A percentile compares a stretch with the other conserved stretches of the same genome.
Conservation (phyloP, 1,284 basidiomycete species). For the Pyrrhoderma lamaoense region DNA sequence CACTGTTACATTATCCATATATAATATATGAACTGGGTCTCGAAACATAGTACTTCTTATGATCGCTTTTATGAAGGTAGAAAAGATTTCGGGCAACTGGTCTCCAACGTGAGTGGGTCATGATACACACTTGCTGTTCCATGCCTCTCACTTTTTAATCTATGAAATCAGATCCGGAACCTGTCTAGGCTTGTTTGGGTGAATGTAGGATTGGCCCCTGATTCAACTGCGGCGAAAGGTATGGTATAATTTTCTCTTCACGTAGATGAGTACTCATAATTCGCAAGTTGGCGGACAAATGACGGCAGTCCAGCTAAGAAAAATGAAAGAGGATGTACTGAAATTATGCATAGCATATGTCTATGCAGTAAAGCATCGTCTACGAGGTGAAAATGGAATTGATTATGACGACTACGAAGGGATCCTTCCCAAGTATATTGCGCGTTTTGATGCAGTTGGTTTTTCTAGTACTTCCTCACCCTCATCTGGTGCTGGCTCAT, state of each 20-base stretch:
- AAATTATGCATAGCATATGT: constrained; percentile 64
- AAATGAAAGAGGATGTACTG: constrained; percentile 65
- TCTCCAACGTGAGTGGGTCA: constrained; percentile 43
- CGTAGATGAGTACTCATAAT: no score
- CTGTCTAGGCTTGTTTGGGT: constrained; percentile 72
- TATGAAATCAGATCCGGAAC: constrained; percentile 45
- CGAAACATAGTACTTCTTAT: constrained; percentile 56
- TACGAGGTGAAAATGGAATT: constrained; percentile 68
- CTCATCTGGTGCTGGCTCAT: constrained; percentile 5
- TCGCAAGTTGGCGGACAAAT: constrained; percentile 31
- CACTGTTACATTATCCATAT: constrained; percentile 21
- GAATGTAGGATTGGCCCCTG: constrained; percentile 59
- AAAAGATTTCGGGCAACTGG: constrained; percentile 67
- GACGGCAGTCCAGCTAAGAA: constrained; percentile 51
- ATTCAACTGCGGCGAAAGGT: constrained; percentile 7
- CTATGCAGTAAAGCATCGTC: constrained; percentile 68
- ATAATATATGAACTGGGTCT: neutral
- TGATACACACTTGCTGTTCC: constrained; percentile 19
- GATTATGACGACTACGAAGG: constrained; percentile 58
- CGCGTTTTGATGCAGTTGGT: constrained; percentile 63
- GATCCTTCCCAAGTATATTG: constrained; percentile 56
- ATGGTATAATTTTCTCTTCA: constrained; percentile 9
- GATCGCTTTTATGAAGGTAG: constrained; percentile 82
- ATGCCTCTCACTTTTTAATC: neutral
- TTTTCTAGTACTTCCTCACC: constrained; percentile 28